Conservation (phyloP, 352 stramenopile genomes). For the Elongisporangium senticosum region DNA sequence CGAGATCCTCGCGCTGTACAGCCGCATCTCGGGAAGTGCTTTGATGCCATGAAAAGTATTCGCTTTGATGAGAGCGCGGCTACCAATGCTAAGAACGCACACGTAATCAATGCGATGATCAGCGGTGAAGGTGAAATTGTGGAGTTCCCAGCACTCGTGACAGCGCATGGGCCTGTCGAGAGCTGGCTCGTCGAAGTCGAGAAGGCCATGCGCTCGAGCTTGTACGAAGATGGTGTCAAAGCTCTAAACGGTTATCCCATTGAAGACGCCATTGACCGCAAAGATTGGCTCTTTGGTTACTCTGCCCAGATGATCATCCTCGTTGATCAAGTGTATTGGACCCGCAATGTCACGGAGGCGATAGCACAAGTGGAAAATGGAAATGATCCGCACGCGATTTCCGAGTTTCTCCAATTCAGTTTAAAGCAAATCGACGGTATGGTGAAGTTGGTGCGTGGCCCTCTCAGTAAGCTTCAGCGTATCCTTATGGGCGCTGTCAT, state of each 20-base stretch:
- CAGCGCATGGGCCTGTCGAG: constrained; percentile 84
- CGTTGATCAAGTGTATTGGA: constrained; percentile 92
- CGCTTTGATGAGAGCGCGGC: constrained; percentile 62
- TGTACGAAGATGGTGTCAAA: constrained; percentile 85
- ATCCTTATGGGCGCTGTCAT: constrained; percentile 89
- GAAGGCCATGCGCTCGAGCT: constrained; percentile 78
- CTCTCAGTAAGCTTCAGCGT: constrained; percentile 82
- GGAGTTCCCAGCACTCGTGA: constrained; percentile 60
- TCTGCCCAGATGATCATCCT: constrained; percentile 86
- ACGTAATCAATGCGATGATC: constrained; percentile 73
- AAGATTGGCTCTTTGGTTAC: constrained; percentile 88
- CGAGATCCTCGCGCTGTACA: constrained; percentile 86
- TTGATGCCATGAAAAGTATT: constrained; percentile 91
- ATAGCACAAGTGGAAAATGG: constrained; percentile 72
- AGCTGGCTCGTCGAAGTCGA: constrained; percentile 85
- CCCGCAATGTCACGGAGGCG: constrained; percentile 77
- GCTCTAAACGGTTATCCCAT: constrained; percentile 83
- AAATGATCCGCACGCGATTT: constrained; percentile 63
- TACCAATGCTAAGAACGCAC: constrained; percentile 14
- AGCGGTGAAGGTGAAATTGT: constrained; percentile 87
- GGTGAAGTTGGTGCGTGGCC: constrained; percentile 85
- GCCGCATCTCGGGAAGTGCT: constrained; percentile 89
- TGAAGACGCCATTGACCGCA: constrained; percentile 83
- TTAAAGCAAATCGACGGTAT: constrained; percentile 91
- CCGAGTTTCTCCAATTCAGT: constrained; percentile 84